These are phyloP conservation scores for Beverwykella pulmonaria DNA, from an alignment of 495 filamentous ascomycete species.

Conservation along the genomic window DNA sequence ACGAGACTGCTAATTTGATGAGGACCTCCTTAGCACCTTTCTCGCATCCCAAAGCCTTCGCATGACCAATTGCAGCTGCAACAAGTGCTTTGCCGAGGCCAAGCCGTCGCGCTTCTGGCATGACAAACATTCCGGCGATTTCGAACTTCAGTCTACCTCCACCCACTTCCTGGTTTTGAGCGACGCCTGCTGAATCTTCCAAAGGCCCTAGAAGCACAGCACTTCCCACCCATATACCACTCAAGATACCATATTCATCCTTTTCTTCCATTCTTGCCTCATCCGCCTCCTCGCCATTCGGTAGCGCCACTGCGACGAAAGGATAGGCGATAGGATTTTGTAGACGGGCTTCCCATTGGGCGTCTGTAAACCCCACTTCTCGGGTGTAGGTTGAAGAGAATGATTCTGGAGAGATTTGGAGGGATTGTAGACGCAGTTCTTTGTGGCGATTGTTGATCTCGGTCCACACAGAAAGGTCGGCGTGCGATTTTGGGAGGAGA, in stretches of 20 bases:
- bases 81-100: conserved; percentile 24
- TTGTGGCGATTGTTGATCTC: not conserved
- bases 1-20: not conserved
- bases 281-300: not conserved
- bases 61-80: conserved; percentile 15
- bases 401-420: conserved; percentile 18
- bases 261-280: not conserved
- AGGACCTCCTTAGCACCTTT: not conserved
- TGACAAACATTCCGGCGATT: conserved; percentile 22
- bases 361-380: conserved; percentile 13
- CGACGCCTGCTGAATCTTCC: not conserved
- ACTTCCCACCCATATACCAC: conserved; percentile 4
- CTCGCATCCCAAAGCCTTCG: not conserved
- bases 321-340: conserved; percentile 24
- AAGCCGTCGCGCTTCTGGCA: not conserved
- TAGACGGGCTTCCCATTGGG: conserved; percentile 31
- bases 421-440: conserved; percentile 22
- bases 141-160: not conserved
- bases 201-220: conserved; percentile 12
- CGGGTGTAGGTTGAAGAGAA: conserved; percentile 22
- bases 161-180: not conserved
- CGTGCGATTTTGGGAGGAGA: conserved; percentile 19
- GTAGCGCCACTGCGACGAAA: conserved; percentile 8
- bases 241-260: not conserved
- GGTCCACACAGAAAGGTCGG: conserved; percentile 6